Evolutionary conservation across 2,329 filamentous ascomycete genomes (phyloP), one percentile per base, ranked within the genome.

Genomic region (Neocatenulostroma microsporum): DNA sequence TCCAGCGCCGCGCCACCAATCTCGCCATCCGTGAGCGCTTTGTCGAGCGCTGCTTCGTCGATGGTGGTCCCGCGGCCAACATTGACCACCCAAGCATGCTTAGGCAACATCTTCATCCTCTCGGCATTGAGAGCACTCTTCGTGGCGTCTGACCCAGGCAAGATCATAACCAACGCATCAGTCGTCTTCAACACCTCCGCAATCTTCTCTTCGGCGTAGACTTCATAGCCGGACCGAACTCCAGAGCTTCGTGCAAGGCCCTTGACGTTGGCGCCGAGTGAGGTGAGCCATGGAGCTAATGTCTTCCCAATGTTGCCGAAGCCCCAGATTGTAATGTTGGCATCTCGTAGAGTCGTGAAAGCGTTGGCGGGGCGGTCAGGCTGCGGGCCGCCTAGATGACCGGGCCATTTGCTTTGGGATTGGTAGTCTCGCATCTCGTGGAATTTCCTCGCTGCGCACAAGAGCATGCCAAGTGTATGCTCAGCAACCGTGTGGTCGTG

Each of bases 31-130:
- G 60, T 61, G 37, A 74, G 46, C 1, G 70, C 70, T 13, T 54
- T 51, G 12, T 66, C 58, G 9, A 74, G 52, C 3, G 69, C 69
- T 1, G 52, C 51, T 49, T 74, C 71, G 34, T 74, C 64, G 12
- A 73, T 63, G n/a, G 84, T 62, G 2, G 79, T 78, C 0, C 80
- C 82, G 3, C 82, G 64, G 5, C 78, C 78, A 0, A 81, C 82
- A 53, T 87, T 86, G 31, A 86, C 63, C 8, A 87, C 63, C n/a
- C 85, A 60, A 0, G 77, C 73, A 55, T 80, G 76, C 45, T 67
- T 68, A 24, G 76, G 75, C 42, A 80, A 58, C 30, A 69, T 51
- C 45, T 58, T 62, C 29, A 80, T 53, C 6, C 73, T 57, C 55
- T 75, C 71, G 19, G 63, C 65, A 47, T 72, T 73, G 41, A 80